These are phyloP conservation scores for Tylopilus rubrobrunneus DNA, from an alignment of 768 basidiomycete genomes.

Conservation along the genomic window DNA sequence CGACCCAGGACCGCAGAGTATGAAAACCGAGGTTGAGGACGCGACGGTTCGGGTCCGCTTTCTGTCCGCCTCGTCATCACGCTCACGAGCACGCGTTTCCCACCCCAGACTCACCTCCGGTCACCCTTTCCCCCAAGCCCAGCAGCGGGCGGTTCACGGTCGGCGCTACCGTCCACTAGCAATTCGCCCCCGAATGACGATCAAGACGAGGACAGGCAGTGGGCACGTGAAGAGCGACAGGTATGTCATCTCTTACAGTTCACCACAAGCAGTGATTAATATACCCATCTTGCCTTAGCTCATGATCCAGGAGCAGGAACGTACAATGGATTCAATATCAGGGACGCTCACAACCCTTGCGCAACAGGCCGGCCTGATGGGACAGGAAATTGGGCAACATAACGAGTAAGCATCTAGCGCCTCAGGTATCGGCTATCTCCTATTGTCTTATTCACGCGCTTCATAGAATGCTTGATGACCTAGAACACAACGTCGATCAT, in stretches of 20 bases:
- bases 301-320: slow-evolving; percentile 86
- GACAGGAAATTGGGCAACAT: slow-evolving; percentile 87
- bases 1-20: slow-evolving; percentile 57
- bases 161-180: slow-evolving; percentile 6
- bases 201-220: slow-evolving; percentile 69
- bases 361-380: slow-evolving; percentile 93
- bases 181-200: slow-evolving; percentile 21
- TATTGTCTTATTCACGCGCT: not conserved
- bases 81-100: not conserved
- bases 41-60: slow-evolving; percentile 12
- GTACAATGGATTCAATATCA: slow-evolving; percentile 81
- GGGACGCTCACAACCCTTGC: slow-evolving; percentile 82
- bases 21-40: slow-evolving; percentile 59
- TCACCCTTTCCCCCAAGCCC: slow-evolving; percentile 17
- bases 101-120: slow-evolving; percentile 5
- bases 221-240: slow-evolving; percentile 87
- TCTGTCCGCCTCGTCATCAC: not conserved
- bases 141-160: slow-evolving; percentile 17
- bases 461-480: slow-evolving; percentile 72
- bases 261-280: not conserved
- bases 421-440: not conserved
- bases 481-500: slow-evolving; percentile 68
- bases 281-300: slow-evolving; percentile 43
- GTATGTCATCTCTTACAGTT: slow-evolving; percentile 32
- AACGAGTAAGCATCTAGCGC: slow-evolving; percentile 62